A percentile compares a stretch with the other conserved stretches of the same genome.
phyloP scores from a whole-genome alignment of 75 land plant genomes.

The Ceratopteris richardii region DNA sequence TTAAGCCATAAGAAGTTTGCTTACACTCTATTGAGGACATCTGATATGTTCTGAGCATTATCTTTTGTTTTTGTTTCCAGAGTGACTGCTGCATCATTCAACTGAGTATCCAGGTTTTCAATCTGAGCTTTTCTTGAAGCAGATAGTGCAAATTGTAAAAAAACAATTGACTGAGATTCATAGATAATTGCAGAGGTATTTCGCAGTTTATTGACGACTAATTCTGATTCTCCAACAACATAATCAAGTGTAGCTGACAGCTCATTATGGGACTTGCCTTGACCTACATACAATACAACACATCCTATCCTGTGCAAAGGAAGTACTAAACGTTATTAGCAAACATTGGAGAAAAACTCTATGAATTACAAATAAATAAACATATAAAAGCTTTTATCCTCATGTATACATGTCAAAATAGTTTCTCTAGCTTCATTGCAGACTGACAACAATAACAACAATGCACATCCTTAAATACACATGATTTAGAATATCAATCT shows the following conservation, averaged over 20 bases:
- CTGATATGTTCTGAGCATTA: slow-evolving; percentile 44
- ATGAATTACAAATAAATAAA: too few relatives aligned
- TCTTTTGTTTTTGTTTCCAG: slow-evolving; percentile 30
- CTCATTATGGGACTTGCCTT: slow-evolving; percentile 46
- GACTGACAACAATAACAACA: too few relatives aligned
- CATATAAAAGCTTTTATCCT: too few relatives aligned
- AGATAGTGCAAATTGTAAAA: slow-evolving; percentile 41
- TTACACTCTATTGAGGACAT: slow-evolving; percentile 53
- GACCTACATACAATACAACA: slow-evolving; percentile 46
- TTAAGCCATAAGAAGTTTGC: slow-evolving; percentile 9
- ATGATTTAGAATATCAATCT: background rate
- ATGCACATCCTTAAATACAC: too few relatives aligned
- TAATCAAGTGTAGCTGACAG: slow-evolving; percentile 45
- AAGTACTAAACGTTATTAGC: too few relatives aligned
- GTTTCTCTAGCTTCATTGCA: too few relatives aligned
- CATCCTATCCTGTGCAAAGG: slow-evolving; percentile 66
- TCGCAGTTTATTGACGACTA: slow-evolving; percentile 43
- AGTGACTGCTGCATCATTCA: slow-evolving; percentile 41
- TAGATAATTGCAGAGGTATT: slow-evolving; percentile 40
- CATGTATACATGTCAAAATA: too few relatives aligned
- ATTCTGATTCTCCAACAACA: slow-evolving; percentile 50
- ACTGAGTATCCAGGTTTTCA: slow-evolving; percentile 31
- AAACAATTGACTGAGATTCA: slow-evolving; percentile 31
- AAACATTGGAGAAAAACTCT: too few relatives aligned
- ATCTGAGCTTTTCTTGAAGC: slow-evolving; percentile 35